Percentiles rank a stretch among this genome's conserved stretches.
phyloP scores from a whole-genome alignment of 2,329 filamentous ascomycete species.

The Neurospora crassa region DNA sequence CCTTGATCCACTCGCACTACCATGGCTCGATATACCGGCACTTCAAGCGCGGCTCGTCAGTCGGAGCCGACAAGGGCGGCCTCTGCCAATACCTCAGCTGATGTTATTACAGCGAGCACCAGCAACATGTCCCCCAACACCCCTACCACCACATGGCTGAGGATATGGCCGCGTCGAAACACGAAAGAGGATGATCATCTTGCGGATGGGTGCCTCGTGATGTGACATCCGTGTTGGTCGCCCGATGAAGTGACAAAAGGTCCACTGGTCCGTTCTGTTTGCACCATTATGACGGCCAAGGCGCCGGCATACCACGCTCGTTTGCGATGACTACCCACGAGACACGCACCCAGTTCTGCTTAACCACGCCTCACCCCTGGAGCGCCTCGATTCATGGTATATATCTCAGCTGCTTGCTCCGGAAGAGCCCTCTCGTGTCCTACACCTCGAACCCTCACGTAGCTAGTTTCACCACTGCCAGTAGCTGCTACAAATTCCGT shows the following conservation, averaged over 20 bases:
- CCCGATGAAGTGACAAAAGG: not conserved
- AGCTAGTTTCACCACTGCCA: not conserved
- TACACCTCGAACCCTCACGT: not conserved
- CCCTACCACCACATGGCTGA: not conserved
- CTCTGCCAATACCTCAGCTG: not conserved
- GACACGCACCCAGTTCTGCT: not conserved
- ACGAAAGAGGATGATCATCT: not conserved
- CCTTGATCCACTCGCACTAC: not conserved
- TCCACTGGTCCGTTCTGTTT: not conserved
- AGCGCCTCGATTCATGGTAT: not conserved
- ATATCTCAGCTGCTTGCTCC: not conserved
- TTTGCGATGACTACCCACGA: not conserved
- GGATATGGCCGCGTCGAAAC: not conserved
- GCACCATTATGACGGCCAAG: not conserved
- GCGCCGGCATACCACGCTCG: not conserved
- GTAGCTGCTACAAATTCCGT: not conserved
- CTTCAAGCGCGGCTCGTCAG: not conserved
- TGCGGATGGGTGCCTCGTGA: not conserved
- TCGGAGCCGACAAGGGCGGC: not conserved
- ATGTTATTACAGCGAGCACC: not conserved
- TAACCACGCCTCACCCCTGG: not conserved
- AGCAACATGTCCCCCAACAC: not conserved
- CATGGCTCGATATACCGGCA: not conserved
- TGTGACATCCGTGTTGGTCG: not conserved
- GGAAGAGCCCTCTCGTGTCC: too few relatives aligned